Evolutionary conservation across 768 basidiomycete genomes (phyloP).

Genomic region (Lyophyllum semitale): DNA sequence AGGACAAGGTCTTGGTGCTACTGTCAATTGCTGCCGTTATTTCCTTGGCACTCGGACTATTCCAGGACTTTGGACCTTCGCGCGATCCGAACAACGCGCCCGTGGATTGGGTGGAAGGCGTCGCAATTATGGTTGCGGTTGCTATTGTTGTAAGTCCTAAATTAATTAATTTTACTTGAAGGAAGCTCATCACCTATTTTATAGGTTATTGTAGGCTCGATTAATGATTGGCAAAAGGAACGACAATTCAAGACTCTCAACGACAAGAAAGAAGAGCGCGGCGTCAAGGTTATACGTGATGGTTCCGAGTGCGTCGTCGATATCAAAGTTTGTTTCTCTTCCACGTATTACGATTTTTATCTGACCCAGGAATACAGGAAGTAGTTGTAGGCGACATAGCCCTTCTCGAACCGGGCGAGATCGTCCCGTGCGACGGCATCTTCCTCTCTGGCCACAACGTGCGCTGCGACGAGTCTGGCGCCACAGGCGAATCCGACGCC

Average conservation of each 20-base stretch:
- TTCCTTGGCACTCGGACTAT: constrained; percentile 91
- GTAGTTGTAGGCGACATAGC: constrained; percentile 94
- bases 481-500: constrained; percentile 95
- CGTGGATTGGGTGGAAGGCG: constrained; percentile 97
- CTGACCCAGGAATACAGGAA: constrained; percentile 48
- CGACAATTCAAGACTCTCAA: constrained; percentile 92
- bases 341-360: constrained; percentile 11
- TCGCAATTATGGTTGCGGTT: constrained; percentile 78
- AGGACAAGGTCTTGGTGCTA: constrained; percentile 89
- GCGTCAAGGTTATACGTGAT: constrained; percentile 79
- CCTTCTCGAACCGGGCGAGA: constrained; percentile 91
- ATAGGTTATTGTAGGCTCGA: constrained; percentile 85
- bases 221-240: constrained; percentile 99
- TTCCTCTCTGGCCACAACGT: constrained; percentile 93
- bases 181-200: no score
- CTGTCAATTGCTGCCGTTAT: constrained; percentile 91
- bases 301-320: constrained; percentile 74
- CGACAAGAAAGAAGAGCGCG: constrained; percentile 93
- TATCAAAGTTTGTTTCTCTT: constrained; percentile 58
- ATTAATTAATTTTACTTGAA: no score
- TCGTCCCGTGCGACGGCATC: constrained; percentile 94
- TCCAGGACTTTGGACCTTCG: constrained; percentile 86
- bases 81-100: constrained; percentile 61
- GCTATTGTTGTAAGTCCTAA: constrained; percentile 70
- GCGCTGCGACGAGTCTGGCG: constrained; percentile 93